Evolutionary conservation across 805 yeast genomes (phyloP), one percentile per base, ranked within the genome.

Genomic region (Kodamaea kakaduensis): DNA sequence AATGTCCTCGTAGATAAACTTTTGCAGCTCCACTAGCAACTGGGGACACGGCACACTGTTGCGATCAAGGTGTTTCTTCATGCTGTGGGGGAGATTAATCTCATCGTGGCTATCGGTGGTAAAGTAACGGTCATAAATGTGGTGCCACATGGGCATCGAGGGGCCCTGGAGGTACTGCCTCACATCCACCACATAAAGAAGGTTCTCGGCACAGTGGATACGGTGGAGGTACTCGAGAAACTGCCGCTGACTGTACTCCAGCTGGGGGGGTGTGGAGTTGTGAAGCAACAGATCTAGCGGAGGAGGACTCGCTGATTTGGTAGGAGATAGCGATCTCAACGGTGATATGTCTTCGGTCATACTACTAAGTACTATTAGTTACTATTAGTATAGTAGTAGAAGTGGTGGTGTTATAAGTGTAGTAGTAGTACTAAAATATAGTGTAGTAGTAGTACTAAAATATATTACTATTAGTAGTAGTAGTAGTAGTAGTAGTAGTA

Each of bases 191-290:
- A 64, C 42, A 32, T 61, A 64, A 40, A 61, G 66, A 22, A 55
- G 50, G 45, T 63, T 64, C 38, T 64, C 70, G 29, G 55, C 42
- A 46, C 69, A 64, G 41, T 64, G 70, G 19, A 52, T 50, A 12
- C 42, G 36, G 13, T 40, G 27, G 19, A 64, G 50, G 37, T 48
- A 64, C 31, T 50, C 46, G 14, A 48, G 30, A 34, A 64, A 64
- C 28, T 47, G 32, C 36, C 31, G 7, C 32, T 39, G 21, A 23
- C 26, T 35, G 21, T 35, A 35, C 8, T 24, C 17, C 22, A 28
- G 27, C n/a, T 27, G 21, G 10, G 17, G 16, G 3, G 33, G 28
- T 3, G 33, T 34, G 9, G 29, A 29, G 25, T 35, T 25, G 12
- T 15, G 16, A 8, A 35, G 31, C 16, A 35, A 20, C 34, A 18